Percentiles rank a stretch among this genome's conserved stretches.
These are phyloP conservation scores for Paecilomyces dactylethromorphus DNA, from an alignment of 2,329 filamentous ascomycete genomes.

Conservation along the genomic window DNA sequence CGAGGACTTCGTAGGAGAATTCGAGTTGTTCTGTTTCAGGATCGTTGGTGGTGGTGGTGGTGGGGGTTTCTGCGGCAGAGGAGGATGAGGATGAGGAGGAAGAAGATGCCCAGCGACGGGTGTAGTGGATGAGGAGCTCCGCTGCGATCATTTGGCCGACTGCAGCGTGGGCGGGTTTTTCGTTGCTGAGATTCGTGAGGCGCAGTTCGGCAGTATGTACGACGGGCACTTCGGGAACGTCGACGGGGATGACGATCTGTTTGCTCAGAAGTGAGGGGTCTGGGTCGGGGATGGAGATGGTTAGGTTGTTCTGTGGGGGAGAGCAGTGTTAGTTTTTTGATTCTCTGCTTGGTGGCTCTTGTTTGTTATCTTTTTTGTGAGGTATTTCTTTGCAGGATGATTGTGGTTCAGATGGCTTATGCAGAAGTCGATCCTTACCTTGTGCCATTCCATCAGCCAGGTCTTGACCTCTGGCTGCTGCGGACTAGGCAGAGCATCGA, in stretches of 20 bases:
- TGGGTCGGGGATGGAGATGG: constrained; percentile 22
- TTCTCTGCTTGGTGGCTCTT: not conserved
- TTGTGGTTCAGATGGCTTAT: not conserved
- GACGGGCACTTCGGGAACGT: constrained; percentile 75
- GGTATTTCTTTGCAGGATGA: no score
- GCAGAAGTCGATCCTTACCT: constrained; percentile 30
- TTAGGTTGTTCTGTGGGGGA: constrained; percentile 23
- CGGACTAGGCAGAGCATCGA: constrained; percentile 44
- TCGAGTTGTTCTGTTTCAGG: constrained; percentile 44
- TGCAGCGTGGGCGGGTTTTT: constrained; percentile 23
- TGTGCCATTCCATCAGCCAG: constrained; percentile 54
- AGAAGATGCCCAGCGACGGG: constrained; percentile 46
- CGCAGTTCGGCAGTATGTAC: constrained; percentile 62
- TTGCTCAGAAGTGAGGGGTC: constrained; percentile 38
- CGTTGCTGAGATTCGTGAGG: constrained; percentile 21
- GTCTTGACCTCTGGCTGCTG: constrained; percentile 37
- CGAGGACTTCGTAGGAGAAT: constrained; percentile 77
- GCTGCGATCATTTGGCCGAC: constrained; percentile 44
- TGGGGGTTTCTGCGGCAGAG: not conserved
- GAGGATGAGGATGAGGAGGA: not conserved
- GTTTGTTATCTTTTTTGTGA: not conserved
- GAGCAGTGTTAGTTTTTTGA: not conserved
- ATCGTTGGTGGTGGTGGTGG: constrained; percentile 14
- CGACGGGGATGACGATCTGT: constrained; percentile 80
- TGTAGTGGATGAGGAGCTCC: constrained; percentile 47